A percentile compares a stretch with the other conserved stretches of the same genome.
Conservation (phyloP, 129 eudicot genomes). For the Centrapalus pauciflorus region DNA sequence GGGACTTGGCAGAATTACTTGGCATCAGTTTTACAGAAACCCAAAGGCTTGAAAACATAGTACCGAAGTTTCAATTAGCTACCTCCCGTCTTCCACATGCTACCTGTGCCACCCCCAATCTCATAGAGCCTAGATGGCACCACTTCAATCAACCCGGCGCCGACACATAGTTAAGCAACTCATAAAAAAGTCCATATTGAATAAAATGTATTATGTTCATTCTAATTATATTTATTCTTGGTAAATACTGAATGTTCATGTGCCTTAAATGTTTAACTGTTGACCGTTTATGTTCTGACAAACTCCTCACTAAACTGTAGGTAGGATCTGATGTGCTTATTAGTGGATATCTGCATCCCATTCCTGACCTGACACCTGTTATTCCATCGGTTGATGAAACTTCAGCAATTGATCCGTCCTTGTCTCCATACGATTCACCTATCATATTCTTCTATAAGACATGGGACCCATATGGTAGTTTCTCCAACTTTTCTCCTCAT, state of each 20-base stretch:
- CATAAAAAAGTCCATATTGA: too few species aligned
- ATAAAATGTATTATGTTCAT: too few species aligned
- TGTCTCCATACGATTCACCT: constrained; percentile 76
- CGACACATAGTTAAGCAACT: too few species aligned
- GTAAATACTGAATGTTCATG: not conserved
- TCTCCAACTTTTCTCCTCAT: constrained; percentile 93
- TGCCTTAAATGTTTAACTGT: not conserved
- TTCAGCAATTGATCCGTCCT: constrained; percentile 77
- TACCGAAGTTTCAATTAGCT: too few species aligned
- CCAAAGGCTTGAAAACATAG: too few species aligned
- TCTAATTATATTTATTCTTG: too few species aligned
- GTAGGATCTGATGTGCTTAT: constrained; percentile 95
- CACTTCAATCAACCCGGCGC: too few species aligned
- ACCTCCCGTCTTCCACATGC: too few species aligned
- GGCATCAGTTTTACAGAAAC: too few species aligned
- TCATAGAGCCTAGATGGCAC: too few species aligned
- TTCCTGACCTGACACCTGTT: constrained; percentile 79
- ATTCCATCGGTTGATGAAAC: constrained; percentile 85
- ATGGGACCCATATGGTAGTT: constrained; percentile 96
- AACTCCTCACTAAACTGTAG: constrained; percentile 35
- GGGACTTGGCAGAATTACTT: too few species aligned
- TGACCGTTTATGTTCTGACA: not conserved
- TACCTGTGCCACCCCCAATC: too few species aligned
- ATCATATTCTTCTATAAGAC: constrained; percentile 87
- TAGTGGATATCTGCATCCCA: constrained; percentile 95